Conservation (phyloP, 441 rosid genomes). For the Biscutella laevigata region DNA sequence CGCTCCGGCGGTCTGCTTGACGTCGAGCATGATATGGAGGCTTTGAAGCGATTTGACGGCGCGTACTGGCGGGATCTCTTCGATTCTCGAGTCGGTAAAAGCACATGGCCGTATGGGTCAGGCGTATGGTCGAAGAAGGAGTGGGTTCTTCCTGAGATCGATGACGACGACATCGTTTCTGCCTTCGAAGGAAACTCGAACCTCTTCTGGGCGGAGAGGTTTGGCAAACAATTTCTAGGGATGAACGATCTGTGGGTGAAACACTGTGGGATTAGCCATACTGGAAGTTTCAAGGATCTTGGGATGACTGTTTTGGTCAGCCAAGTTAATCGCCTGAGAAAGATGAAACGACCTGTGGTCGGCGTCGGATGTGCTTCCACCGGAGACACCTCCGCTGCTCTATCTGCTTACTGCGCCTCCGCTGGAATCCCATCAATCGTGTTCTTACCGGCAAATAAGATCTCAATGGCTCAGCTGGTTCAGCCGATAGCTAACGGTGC, state of each 20-base stretch:
- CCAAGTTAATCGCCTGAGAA: slow-evolving; percentile 55
- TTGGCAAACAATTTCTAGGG: slow-evolving; percentile 44
- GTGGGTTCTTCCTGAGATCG: slow-evolving; percentile 66
- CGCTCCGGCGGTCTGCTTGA: slow-evolving; percentile 60
- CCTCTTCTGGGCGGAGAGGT: slow-evolving; percentile 67
- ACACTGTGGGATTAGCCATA: slow-evolving; percentile 67
- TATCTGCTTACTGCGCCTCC: slow-evolving; percentile 56
- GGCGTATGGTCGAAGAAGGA: slow-evolving; percentile 74
- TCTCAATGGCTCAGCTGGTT: slow-evolving; percentile 67
- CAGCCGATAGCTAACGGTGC: slow-evolving; percentile 72
- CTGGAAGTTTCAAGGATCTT: slow-evolving; percentile 66
- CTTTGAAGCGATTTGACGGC: slow-evolving; percentile 45
- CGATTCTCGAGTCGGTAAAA: slow-evolving; percentile 62
- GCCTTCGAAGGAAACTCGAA: slow-evolving; percentile 71
- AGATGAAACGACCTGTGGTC: slow-evolving; percentile 46
- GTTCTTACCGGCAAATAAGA: slow-evolving; percentile 55
- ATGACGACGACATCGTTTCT: slow-evolving; percentile 56
- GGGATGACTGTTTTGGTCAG: slow-evolving; percentile 71
- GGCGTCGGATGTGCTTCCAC: slow-evolving; percentile 73
- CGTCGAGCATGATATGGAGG: slow-evolving; percentile 57
- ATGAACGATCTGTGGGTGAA: slow-evolving; percentile 74
- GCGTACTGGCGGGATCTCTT: slow-evolving; percentile 56
- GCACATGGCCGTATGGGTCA: slow-evolving; percentile 65
- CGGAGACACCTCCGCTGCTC: slow-evolving; percentile 67
- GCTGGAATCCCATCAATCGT: slow-evolving; percentile 68